Evolutionary conservation across 768 basidiomycete species (phyloP), one percentile per base, ranked within the genome.

Genomic region (Phylloporus rhodoxanthus): DNA sequence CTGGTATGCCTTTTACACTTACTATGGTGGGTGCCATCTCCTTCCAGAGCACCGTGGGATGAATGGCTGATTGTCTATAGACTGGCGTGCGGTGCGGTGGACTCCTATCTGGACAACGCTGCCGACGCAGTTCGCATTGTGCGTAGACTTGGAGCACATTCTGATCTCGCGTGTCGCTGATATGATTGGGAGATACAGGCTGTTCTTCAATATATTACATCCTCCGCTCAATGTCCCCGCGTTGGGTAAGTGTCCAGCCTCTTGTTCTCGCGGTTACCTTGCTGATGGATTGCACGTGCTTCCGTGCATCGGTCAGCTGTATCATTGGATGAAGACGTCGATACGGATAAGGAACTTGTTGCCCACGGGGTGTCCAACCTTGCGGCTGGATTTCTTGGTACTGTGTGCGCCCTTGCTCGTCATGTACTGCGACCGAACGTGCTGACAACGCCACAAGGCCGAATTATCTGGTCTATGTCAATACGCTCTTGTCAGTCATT

Each of bases 101-200:
- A 68, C 62, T 4, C 80, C 85, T 0, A 72, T 99, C 28, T 85
- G 85, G 82, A 70, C 78, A 1, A 94, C 91, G 0, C 70, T 99
- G 61, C 94, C 95, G 4, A 98, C 94, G 1, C 95, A 98, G 62
- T 81, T 97, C 51, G 95, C 95, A 4, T 66, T 99, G 82, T 86
- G 53, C 61, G 88, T 70, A 58, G 29, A 30, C 56, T 39, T 52
- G 64, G 30, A 19, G 19, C 14, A 10, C 4, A 2, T 19, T 29
- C 32, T 1, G 17, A 7, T 4, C 17, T 20, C 1, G 5, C 37
- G 5, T 6, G 8, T 41, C 8, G 25, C 52, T 71, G 36, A 65
- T 69, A 45, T 64, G 66, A 15, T 60, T 62, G 11, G 41, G 21
- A n/a, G 23, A 10, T 30, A n/a, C 48, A 87, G 86, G 50, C 53